A percentile compares a stretch with the other conserved stretches of the same genome.
Conservation (phyloP, 2,329 filamentous ascomycete genomes). For the Aspergillus clavatus region DNA sequence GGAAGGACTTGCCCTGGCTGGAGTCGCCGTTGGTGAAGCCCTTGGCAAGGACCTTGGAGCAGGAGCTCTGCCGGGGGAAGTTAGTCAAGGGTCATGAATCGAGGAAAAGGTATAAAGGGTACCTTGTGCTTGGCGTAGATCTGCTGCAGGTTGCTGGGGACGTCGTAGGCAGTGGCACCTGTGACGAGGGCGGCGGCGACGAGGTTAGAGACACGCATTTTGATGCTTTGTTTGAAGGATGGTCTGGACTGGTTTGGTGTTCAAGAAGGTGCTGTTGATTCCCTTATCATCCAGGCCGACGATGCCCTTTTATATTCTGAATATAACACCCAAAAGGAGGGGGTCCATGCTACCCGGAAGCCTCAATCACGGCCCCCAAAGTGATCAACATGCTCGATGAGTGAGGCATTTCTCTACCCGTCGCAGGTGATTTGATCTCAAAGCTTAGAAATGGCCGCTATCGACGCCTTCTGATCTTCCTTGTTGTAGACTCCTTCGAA, state of each 20-base stretch:
- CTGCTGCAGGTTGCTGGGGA: conserved; percentile 15
- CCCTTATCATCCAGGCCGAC: background rate
- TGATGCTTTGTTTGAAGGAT: background rate
- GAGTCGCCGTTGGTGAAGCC: conserved; percentile 19
- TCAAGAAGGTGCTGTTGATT: background rate
- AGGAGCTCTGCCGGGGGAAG: no score
- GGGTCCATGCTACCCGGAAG: no score
- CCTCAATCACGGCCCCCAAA: background rate
- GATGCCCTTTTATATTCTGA: background rate
- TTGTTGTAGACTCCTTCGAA: no score
- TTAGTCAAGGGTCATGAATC: no score
- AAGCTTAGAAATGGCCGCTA: no score
- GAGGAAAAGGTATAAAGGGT: no score
- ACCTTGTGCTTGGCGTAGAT: conserved; percentile 20
- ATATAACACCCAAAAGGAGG: no score
- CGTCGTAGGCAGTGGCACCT: conserved; percentile 8
- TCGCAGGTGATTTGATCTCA: no score
- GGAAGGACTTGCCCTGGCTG: conserved; percentile 9
- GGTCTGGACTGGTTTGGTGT: background rate
- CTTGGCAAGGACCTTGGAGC: conserved; percentile 13
- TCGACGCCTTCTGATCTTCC: no score
- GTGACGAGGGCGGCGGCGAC: background rate
- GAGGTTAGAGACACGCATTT: background rate
- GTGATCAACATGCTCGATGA: background rate
- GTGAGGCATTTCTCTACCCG: background rate